Evolutionary conservation across 768 basidiomycete species (phyloP).

Genomic region (Chlorophyllum brunneum): DNA sequence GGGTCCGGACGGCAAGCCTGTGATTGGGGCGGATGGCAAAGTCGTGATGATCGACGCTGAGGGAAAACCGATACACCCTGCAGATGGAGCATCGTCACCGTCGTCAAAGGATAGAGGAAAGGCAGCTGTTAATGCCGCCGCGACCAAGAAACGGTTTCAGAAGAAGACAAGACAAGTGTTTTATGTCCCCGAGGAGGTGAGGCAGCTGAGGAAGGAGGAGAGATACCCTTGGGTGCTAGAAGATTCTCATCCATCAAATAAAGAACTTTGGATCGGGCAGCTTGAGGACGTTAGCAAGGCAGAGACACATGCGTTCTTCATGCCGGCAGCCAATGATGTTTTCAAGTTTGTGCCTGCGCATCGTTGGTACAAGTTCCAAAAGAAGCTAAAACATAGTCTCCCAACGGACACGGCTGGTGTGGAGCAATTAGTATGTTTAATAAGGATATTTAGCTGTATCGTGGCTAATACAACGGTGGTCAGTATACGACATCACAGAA

Average conservation of each 20-base stretch:
- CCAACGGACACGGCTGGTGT: slow-evolving; percentile 65
- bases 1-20: slow-evolving; percentile 80
- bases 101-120: slow-evolving; percentile 42
- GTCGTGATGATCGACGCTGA: slow-evolving; percentile 81
- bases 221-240: slow-evolving; percentile 92
- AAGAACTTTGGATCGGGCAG: slow-evolving; percentile 77
- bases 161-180: slow-evolving; percentile 84
- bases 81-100: slow-evolving; percentile 21
- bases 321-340: slow-evolving; percentile 74
- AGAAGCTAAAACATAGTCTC: slow-evolving; percentile 71
- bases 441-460: slow-evolving; percentile 17
- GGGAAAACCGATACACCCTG: slow-evolving; percentile 59
- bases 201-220: slow-evolving; percentile 82
- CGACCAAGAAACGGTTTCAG: slow-evolving; percentile 68
- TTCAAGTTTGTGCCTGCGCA: slow-evolving; percentile 88
- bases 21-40: slow-evolving; percentile 72
- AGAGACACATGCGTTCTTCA: slow-evolving; percentile 77
- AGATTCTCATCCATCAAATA: slow-evolving; percentile 54
- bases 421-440: slow-evolving; percentile 51
- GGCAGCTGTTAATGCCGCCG: slow-evolving; percentile 27
- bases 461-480: slow-evolving; percentile 19
- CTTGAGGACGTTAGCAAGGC: slow-evolving; percentile 74
- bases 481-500: slow-evolving; percentile 62
- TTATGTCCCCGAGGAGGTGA: slow-evolving; percentile 70
- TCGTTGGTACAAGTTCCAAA: slow-evolving; percentile 92